Evolutionary conservation across 2,329 filamentous ascomycete genomes (phyloP).

Genomic region (Diaporthe sp.): DNA sequence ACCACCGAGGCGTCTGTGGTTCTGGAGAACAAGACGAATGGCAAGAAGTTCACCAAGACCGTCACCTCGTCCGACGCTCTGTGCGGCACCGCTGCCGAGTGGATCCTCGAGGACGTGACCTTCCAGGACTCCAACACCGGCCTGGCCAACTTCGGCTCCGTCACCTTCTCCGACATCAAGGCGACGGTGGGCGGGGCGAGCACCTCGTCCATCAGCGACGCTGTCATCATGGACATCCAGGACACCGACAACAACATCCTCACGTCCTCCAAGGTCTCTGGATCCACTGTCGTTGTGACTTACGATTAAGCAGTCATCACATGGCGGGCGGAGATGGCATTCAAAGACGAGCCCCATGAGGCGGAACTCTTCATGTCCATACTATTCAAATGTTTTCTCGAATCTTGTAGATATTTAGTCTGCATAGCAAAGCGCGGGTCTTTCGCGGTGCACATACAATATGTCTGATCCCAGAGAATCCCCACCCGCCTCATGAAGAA

Average conservation of each 20-base stretch:
- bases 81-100: conserved; percentile 36
- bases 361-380: neutral
- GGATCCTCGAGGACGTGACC: conserved; percentile 42
- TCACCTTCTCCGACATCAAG: conserved; percentile 57
- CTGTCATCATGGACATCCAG: conserved; percentile 54
- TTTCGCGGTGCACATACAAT: neutral
- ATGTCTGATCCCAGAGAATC: too few relatives aligned
- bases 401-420: neutral
- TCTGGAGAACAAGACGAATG: conserved; percentile 37
- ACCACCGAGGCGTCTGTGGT: conserved; percentile 34
- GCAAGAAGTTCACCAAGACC: conserved; percentile 38
- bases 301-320: conserved; percentile 51
- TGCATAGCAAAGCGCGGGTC: neutral
- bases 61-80: conserved; percentile 38
- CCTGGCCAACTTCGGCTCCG: conserved; percentile 60
- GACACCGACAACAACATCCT: conserved; percentile 53
- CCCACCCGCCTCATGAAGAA: neutral
- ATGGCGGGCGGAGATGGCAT: neutral
- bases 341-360: neutral
- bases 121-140: conserved; percentile 54
- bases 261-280: conserved; percentile 33
- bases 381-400: neutral
- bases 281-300: conserved; percentile 24
- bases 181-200: conserved; percentile 53
- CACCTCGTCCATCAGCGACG: conserved; percentile 49